Conservation (phyloP, 345 rosid species). For the Jatropha curcas region DNA sequence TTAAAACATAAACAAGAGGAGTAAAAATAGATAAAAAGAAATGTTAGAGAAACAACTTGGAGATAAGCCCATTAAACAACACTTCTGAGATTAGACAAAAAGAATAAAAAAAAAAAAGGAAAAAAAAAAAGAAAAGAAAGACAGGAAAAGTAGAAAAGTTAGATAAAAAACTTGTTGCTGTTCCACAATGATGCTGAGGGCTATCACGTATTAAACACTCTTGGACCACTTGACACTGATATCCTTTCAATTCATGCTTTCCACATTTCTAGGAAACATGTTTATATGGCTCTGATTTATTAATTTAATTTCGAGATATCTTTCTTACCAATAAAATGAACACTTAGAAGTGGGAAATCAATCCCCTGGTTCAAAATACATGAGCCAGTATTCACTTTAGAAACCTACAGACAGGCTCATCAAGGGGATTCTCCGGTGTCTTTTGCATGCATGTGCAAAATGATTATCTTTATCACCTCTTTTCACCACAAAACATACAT, state of each 20-base stretch:
- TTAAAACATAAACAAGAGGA: background rate
- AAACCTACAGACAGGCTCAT: background rate
- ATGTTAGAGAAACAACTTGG: background rate
- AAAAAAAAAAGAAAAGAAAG: no score
- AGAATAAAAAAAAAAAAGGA: no score
- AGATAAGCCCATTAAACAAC: background rate
- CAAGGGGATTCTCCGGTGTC: background rate
- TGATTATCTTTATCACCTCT: background rate
- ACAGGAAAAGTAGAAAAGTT: background rate
- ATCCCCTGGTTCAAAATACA: background rate
- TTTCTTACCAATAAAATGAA: background rate
- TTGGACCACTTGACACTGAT: background rate
- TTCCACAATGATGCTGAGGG: background rate
- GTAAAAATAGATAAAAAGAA: background rate
- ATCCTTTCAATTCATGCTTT: background rate
- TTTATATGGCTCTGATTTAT: background rate
- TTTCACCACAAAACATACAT: background rate
- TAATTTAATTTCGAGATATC: background rate
- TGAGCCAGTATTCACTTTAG: background rate
- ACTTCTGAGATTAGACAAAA: background rate
- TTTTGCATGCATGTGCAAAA: background rate
- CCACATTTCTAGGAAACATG: background rate
- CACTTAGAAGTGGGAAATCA: background rate
- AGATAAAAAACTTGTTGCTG: background rate
- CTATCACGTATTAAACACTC: background rate